These are phyloP conservation scores for Mycena sp. DNA, from an alignment of 1,284 basidiomycete species.

Conservation along the genomic window DNA sequence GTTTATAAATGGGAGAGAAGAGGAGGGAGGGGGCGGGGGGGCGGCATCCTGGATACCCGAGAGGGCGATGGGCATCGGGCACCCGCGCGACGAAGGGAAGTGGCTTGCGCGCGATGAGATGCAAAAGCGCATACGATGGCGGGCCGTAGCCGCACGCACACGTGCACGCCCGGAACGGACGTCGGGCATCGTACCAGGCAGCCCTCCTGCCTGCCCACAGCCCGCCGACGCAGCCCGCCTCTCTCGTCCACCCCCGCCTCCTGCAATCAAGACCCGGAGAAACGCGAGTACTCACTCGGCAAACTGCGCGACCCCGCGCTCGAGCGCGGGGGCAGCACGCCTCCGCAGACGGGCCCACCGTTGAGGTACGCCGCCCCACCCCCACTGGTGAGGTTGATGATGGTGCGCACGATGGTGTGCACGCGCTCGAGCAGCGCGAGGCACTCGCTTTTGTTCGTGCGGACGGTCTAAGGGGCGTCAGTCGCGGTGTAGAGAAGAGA, in stretches of 20 bases:
- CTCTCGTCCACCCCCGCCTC: no score
- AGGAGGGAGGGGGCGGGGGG: not conserved
- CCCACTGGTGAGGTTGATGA: slow-evolving; percentile 24
- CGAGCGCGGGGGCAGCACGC: not conserved
- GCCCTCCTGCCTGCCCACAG: no score
- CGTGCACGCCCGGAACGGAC: no score
- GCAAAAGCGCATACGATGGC: no score
- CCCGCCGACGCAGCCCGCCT: no score
- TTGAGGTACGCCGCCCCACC: not conserved
- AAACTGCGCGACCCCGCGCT: not conserved
- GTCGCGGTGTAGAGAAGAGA: not conserved
- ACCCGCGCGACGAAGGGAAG: no score
- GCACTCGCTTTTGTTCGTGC: slow-evolving; percentile 17
- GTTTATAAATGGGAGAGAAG: not conserved
- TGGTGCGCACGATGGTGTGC: slow-evolving; percentile 25
- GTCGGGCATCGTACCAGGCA: no score
- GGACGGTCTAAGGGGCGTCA: slow-evolving; percentile 11
- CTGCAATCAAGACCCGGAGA: no score
- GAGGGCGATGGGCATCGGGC: no score
- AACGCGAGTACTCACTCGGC: no score
- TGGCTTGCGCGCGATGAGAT: no score
- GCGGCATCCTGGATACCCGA: not conserved
- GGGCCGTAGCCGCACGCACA: no score
- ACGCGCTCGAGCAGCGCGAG: slow-evolving; percentile 26
- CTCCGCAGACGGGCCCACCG: not conserved